A percentile compares a stretch with the other conserved stretches of the same genome.
Evolutionary conservation across 768 basidiomycete species (phyloP).

Genomic region (Trametes cingulata): DNA sequence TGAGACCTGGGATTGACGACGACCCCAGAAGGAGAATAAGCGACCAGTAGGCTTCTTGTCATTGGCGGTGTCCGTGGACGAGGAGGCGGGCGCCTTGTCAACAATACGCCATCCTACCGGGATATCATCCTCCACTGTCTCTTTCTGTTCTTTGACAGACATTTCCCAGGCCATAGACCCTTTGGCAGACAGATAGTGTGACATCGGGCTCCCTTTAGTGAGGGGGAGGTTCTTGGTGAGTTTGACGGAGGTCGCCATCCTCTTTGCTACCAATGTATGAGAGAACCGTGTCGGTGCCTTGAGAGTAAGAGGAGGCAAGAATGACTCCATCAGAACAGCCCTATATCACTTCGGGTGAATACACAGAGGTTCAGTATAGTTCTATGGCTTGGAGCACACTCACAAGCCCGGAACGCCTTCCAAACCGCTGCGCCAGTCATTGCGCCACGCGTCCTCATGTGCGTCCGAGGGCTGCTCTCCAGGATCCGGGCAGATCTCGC

Average conservation of each 20-base stretch:
- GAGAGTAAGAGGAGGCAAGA: constrained; percentile 53
- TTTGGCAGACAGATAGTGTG: constrained; percentile 67
- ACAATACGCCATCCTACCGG: constrained; percentile 76
- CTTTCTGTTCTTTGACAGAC: constrained; percentile 56
- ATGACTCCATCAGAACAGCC: constrained; percentile 38
- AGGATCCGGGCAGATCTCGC: constrained; percentile 52
- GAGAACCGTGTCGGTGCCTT: constrained; percentile 51
- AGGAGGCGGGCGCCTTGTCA: constrained; percentile 50
- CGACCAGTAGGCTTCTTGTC: constrained; percentile 49
- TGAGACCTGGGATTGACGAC: constrained; percentile 29
- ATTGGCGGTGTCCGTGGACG: constrained; percentile 46
- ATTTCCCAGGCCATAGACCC: constrained; percentile 78
- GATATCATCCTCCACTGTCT: constrained; percentile 52
- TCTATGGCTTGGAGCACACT: constrained; percentile 35
- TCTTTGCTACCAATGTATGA: constrained; percentile 57
- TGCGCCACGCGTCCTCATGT: constrained; percentile 32
- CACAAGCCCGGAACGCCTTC: constrained; percentile 61
- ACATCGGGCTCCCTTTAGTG: constrained; percentile 63
- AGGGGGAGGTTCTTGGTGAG: constrained; percentile 60
- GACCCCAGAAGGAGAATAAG: constrained; percentile 74
- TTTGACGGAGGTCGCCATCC: constrained; percentile 60
- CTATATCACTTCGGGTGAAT: constrained; percentile 33
- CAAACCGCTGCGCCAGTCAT: constrained; percentile 44
- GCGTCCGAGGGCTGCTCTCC: constrained; percentile 3
- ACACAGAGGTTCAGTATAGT: neutral